phyloP scores from a whole-genome alignment of 495 filamentous ascomycete species.

The Aspergillus baeticus region DNA sequence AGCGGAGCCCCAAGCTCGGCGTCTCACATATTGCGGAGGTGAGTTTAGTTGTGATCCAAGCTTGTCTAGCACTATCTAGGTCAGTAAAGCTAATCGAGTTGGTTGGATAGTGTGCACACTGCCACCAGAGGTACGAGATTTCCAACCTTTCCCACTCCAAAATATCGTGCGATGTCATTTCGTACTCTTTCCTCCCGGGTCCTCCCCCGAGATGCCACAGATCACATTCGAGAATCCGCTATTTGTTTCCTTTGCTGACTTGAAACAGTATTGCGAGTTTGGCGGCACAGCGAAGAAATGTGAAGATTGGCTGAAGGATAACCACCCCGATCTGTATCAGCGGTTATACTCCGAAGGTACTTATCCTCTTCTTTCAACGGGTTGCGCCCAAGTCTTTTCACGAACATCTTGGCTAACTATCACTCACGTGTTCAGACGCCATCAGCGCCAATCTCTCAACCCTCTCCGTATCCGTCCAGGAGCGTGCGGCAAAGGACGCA shows the following conservation, averaged over 20 bases:
- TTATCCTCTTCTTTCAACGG: neutral
- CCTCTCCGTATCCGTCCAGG: conserved; percentile 83
- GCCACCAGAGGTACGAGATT: conserved; percentile 79
- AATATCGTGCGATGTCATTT: conserved; percentile 7
- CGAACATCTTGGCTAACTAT: neutral
- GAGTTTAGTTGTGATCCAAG: conserved; percentile 25
- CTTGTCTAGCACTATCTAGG: neutral
- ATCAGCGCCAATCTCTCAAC: conserved; percentile 77
- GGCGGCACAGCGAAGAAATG: conserved; percentile 98
- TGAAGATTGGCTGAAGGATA: conserved; percentile 86
- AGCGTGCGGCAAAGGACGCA: conserved; percentile 90
- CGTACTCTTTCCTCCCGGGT: neutral
- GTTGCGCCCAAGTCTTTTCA: neutral
- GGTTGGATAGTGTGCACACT: conserved; percentile 73
- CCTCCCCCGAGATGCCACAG: neutral
- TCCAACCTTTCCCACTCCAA: neutral
- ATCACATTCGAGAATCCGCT: neutral
- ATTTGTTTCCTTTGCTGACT: neutral
- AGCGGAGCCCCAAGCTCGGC: conserved; percentile 59
- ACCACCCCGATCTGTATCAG: conserved; percentile 69
- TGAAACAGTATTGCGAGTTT: conserved; percentile 90
- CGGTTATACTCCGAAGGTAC: conserved; percentile 81
- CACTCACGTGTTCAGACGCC: conserved; percentile 56
- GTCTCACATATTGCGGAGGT: conserved; percentile 82
- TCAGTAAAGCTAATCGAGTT: neutral